A percentile compares a stretch with the other conserved stretches of the same genome.
Evolutionary conservation across 768 basidiomycete genomes (phyloP).

Genomic region (Leccinum aurantiacum): DNA sequence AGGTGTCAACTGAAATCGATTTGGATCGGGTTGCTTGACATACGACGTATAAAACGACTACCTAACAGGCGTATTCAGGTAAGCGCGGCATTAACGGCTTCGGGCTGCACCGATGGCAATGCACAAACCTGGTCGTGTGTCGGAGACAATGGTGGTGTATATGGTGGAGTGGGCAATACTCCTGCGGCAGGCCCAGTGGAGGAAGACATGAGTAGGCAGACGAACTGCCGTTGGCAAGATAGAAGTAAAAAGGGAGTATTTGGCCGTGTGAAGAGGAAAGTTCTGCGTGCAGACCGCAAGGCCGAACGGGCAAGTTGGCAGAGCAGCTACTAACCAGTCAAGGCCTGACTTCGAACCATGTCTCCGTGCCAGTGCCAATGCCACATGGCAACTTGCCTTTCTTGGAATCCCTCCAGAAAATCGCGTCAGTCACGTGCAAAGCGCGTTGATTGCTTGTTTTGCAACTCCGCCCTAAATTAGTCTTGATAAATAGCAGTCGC

Average conservation of each 20-base stretch:
- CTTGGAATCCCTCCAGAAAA: constrained; percentile 8
- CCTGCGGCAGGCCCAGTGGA: constrained; percentile 36
- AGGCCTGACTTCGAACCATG: constrained; percentile 16
- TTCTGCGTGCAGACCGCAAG: constrained; percentile 36
- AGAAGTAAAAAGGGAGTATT: constrained; percentile 1
- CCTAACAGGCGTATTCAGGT: constrained; percentile 41
- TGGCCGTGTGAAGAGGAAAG: constrained; percentile 20
- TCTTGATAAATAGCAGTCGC: constrained; percentile 34
- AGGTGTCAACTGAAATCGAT: constrained; percentile 9
- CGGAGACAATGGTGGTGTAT: constrained; percentile 51
- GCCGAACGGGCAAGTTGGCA: constrained; percentile 18
- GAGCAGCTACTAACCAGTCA: neutral
- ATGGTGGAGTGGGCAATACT: constrained; percentile 32
- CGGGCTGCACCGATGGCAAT: constrained; percentile 16
- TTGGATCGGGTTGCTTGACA: constrained; percentile 32
- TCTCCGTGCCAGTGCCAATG: constrained; percentile 2
- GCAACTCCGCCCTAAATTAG: constrained; percentile 31
- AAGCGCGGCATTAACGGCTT: constrained; percentile 22
- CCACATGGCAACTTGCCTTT: constrained; percentile 23
- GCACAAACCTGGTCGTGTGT: constrained; percentile 68
- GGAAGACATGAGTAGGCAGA: constrained; percentile 34
- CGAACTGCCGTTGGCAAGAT: constrained; percentile 25
- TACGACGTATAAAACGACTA: constrained; percentile 76
- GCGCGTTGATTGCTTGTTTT: constrained; percentile 34
- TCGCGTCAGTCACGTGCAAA: constrained; percentile 36